A percentile compares a stretch with the other conserved stretches of the same genome.
phyloP scores from a whole-genome alignment of 805 yeast genomes.

The Candida palmyrensis region DNA sequence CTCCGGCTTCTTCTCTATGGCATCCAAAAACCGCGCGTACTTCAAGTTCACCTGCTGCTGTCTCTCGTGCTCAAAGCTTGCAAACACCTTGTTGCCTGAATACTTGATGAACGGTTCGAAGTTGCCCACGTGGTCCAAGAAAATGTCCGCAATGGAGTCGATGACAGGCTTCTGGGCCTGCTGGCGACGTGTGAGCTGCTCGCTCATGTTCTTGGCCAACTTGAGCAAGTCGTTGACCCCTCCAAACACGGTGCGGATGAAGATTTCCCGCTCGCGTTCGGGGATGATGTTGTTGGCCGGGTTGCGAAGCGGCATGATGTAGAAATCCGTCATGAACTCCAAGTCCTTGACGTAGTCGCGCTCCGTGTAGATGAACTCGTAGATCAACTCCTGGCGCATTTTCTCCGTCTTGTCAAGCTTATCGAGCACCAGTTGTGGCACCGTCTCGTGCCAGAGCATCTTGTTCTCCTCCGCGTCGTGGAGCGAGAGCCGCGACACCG shows the following conservation, averaged over 20 bases:
- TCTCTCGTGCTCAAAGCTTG: slow-evolving; percentile 90
- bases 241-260: slow-evolving; percentile 86
- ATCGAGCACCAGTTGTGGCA: slow-evolving; percentile 73
- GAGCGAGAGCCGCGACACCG: slow-evolving; percentile 63
- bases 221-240: slow-evolving; percentile 84
- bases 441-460: slow-evolving; percentile 91
- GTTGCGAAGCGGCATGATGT: slow-evolving; percentile 86
- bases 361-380: slow-evolving; percentile 90
- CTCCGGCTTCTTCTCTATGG: slow-evolving; percentile 79
- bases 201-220: slow-evolving; percentile 80
- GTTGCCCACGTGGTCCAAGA: slow-evolving; percentile 74
- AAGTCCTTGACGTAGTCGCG: slow-evolving; percentile 92
- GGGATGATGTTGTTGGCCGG: slow-evolving; percentile 74
- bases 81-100: slow-evolving; percentile 93
- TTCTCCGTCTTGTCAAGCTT: slow-evolving; percentile 77
- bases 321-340: slow-evolving; percentile 88
- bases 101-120: slow-evolving; percentile 92
- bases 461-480: slow-evolving; percentile 70
- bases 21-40: slow-evolving; percentile 91
- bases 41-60: slow-evolving; percentile 86
- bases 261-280: slow-evolving; percentile 82
- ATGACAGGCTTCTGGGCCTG: slow-evolving; percentile 85
- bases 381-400: slow-evolving; percentile 91
- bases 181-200: slow-evolving; percentile 74
- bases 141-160: slow-evolving; percentile 79